phyloP scores from a whole-genome alignment of 2,329 filamentous ascomycete species.

The Septoria linicola region DNA sequence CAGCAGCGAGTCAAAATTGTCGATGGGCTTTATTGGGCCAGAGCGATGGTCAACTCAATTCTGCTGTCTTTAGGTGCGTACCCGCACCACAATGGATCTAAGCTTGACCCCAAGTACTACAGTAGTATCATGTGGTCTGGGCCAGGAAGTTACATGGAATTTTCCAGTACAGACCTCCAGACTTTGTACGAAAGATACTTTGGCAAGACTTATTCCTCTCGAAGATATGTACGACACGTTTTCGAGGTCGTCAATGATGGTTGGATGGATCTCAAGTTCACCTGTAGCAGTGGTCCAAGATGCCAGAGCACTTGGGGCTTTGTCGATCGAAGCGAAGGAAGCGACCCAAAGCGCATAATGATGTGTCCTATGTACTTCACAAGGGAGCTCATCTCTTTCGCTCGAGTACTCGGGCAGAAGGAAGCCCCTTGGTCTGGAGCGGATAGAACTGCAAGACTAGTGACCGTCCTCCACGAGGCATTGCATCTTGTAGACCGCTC shows the following conservation, averaged over 20 bases:
- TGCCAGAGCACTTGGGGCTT: no score
- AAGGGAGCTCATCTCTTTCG: no score
- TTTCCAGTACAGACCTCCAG: background rate
- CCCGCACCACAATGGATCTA: no score
- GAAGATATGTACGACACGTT: no score
- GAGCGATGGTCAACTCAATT: background rate
- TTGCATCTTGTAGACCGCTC: background rate
- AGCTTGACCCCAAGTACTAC: no score
- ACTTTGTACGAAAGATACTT: background rate
- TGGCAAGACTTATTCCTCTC: background rate
- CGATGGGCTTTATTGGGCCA: background rate
- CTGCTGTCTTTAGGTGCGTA: background rate
- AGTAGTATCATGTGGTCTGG: background rate
- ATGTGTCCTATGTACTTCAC: no score
- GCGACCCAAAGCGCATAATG: no score
- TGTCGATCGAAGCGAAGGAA: no score
- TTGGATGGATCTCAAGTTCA: background rate
- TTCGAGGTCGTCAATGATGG: background rate
- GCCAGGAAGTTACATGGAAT: background rate
- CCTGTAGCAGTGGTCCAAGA: no score
- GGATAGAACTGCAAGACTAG: background rate
- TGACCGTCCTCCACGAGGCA: background rate
- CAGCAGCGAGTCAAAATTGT: background rate
- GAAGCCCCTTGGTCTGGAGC: background rate
- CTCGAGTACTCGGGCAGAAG: no score